phyloP scores from a whole-genome alignment of 768 basidiomycete species.

The Nidularia sp. region DNA sequence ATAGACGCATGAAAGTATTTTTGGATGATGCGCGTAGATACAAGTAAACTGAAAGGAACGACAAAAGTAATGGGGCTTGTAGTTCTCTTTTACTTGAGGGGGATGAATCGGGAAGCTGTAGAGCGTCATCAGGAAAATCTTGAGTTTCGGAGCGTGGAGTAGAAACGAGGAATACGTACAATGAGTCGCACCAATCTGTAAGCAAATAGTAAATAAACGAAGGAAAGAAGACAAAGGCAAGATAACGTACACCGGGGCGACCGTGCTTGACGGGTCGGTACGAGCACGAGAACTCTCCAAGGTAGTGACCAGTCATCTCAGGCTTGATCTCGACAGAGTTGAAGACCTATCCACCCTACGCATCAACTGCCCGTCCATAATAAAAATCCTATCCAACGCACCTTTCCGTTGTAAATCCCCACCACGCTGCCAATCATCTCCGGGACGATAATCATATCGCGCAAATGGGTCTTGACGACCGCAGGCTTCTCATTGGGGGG shows the following conservation, averaged over 20 bases:
- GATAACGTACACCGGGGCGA: constrained; percentile 87
- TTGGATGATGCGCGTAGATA: constrained; percentile 10
- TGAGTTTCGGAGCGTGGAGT: constrained; percentile 5
- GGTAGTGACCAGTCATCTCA: constrained; percentile 99
- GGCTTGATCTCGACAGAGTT: constrained; percentile 99
- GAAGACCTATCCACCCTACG: constrained; percentile 54
- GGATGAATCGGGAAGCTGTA: constrained; percentile 83
- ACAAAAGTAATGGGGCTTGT: constrained; percentile 1
- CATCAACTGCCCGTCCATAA: neutral
- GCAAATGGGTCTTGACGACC: constrained; percentile 98
- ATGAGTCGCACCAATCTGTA: constrained; percentile 85
- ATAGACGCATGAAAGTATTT: constrained; percentile 19
- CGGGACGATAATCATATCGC: constrained; percentile 99
- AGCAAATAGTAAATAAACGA: constrained; percentile 7
- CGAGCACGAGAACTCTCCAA: constrained; percentile 94
- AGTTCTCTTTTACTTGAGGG: constrained; percentile 80
- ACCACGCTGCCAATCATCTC: constrained; percentile 99
- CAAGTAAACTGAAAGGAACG: constrained; percentile 11
- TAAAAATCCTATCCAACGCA: constrained; percentile 22
- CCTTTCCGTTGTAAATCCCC: constrained; percentile 98
- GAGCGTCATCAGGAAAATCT: neutral
- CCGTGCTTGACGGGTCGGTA: constrained; percentile 99
- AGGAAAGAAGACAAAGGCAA: constrained; percentile 1
- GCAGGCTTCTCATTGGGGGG: constrained; percentile 98
- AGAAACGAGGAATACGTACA: constrained; percentile 45